Conservation (phyloP, 2,329 filamentous ascomycete genomes). For the Ramularia collo-cygni region DNA sequence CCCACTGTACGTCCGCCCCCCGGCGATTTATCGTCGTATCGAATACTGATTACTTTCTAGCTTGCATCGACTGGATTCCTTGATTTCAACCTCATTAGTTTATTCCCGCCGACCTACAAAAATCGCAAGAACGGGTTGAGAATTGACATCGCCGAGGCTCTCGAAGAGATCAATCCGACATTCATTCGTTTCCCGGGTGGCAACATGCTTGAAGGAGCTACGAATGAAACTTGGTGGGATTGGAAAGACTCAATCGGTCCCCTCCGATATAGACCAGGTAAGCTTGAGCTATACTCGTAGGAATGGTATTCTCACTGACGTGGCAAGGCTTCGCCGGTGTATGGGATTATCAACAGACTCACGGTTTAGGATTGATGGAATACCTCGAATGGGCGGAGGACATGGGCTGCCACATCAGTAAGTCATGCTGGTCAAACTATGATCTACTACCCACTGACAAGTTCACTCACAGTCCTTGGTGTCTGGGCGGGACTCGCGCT, state of each 20-base stretch:
- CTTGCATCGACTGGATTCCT: constrained; percentile 26
- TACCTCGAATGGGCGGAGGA: constrained; percentile 50
- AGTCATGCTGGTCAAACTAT: no score
- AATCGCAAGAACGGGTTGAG: constrained; percentile 43
- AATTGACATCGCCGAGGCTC: constrained; percentile 41
- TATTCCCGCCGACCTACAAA: constrained; percentile 48
- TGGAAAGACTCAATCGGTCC: constrained; percentile 49
- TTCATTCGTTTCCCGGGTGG: constrained; percentile 45
- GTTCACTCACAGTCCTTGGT: constrained; percentile 8
- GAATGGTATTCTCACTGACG: no score
- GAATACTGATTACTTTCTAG: no score
- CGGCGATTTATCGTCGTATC: no score
- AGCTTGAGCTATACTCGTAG: no score
- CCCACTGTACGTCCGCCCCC: constrained; percentile 33
- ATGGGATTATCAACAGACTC: constrained; percentile 55
- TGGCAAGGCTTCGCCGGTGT: constrained; percentile 36
- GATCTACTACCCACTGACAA: background rate
- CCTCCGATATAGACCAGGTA: constrained; percentile 37
- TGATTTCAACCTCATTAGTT: constrained; percentile 44
- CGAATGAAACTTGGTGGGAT: constrained; percentile 32
- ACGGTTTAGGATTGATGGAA: constrained; percentile 55
- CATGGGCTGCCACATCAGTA: background rate
- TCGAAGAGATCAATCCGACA: constrained; percentile 35
- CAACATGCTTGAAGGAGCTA: constrained; percentile 43
- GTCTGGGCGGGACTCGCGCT: constrained; percentile 31